Evolutionary conservation across 2,329 filamentous ascomycete genomes (phyloP).

Genomic region (Sporothrix schenckii): DNA sequence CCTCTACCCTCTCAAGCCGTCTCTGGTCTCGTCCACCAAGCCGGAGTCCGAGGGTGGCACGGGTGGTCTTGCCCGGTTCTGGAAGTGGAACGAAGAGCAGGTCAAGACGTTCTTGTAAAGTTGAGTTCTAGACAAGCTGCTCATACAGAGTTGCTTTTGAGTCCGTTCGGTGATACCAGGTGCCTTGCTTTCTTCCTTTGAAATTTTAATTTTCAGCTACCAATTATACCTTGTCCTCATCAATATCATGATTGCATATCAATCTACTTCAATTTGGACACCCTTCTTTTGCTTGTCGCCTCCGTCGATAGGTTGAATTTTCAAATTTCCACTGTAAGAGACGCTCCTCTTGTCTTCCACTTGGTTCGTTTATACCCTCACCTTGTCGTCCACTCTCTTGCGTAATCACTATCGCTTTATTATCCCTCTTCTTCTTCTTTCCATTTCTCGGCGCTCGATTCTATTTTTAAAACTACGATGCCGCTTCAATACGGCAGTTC

Average conservation of each 20-base stretch:
- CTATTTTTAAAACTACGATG: conserved; percentile 16
- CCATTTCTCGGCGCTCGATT: conserved; percentile 17
- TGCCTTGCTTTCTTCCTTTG: not conserved
- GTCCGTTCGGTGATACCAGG: not conserved
- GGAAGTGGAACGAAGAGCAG: conserved; percentile 33
- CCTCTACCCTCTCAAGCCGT: conserved; percentile 5
- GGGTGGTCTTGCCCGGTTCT: conserved; percentile 27
- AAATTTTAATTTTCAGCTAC: too few relatives aligned
- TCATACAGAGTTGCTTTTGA: not conserved
- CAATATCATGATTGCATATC: too few relatives aligned
- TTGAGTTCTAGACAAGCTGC: not conserved
- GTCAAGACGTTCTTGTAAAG: conserved; percentile 28
- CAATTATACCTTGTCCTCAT: too few relatives aligned
- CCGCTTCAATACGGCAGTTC: conserved; percentile 17
- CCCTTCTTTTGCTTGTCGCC: too few relatives aligned
- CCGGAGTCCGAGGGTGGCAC: conserved; percentile 29
- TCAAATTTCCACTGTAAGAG: too few relatives aligned
- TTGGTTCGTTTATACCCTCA: not conserved
- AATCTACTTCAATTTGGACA: too few relatives aligned
- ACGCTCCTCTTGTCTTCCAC: not conserved
- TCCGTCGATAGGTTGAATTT: too few relatives aligned
- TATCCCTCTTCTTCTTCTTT: not conserved
- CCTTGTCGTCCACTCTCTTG: not conserved
- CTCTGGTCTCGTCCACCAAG: conserved; percentile 25
- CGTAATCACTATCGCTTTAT: not conserved